Conservation (phyloP, 192 early-diverging fungal genomes). For the Dissophora globulifera region DNA sequence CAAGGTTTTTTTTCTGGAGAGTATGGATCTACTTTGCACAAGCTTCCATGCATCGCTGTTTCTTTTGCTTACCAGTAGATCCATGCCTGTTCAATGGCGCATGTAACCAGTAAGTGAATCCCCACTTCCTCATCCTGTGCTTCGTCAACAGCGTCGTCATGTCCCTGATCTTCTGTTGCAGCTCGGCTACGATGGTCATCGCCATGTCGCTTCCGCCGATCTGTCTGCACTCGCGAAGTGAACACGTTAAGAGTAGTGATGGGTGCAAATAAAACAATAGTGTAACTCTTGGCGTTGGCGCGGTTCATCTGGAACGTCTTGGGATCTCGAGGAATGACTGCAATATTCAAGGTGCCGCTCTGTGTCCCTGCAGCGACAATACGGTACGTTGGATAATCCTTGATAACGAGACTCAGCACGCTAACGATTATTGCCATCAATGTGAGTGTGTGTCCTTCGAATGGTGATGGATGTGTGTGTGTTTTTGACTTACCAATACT, state of each 20-base stretch:
- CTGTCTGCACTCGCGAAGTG: constrained; percentile 24
- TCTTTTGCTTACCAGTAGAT: constrained; percentile 60
- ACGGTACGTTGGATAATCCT: constrained; percentile 36
- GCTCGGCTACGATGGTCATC: background rate
- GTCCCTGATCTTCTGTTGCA: background rate
- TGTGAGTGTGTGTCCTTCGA: background rate
- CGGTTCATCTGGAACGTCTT: constrained; percentile 26
- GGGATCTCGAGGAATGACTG: constrained; percentile 33
- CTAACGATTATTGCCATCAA: background rate
- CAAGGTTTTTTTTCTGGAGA: too few relatives aligned
- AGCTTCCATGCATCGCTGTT: too few relatives aligned
- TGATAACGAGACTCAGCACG: constrained; percentile 37
- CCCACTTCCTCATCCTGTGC: constrained; percentile 19
- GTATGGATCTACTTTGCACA: too few relatives aligned
- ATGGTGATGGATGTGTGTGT: background rate
- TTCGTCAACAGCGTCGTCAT: background rate
- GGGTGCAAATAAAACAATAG: constrained; percentile 42
- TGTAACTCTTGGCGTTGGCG: constrained; percentile 20
- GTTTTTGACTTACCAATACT: constrained; percentile 32
- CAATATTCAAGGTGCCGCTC: constrained; percentile 44
- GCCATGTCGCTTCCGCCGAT: background rate
- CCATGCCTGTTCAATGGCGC: constrained; percentile 65
- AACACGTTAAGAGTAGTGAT: constrained; percentile 42
- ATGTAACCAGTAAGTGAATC: constrained; percentile 64
- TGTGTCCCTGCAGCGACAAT: constrained; percentile 48